Conservation (phyloP, 331 rosid genomes). For the Cydonia oblonga region DNA sequence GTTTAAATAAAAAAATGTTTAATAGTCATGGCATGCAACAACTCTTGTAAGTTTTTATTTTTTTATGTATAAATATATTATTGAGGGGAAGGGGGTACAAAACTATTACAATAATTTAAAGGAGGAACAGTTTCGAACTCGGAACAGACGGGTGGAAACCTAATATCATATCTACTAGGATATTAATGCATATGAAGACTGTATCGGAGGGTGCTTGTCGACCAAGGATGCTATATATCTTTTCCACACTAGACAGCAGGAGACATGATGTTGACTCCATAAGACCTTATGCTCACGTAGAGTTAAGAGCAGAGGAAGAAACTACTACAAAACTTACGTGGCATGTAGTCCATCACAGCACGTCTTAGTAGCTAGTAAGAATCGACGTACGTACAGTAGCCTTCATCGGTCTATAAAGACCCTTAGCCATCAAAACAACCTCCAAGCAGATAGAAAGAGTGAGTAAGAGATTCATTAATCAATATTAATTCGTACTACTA, state of each 20-base stretch:
- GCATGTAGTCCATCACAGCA: constrained; percentile 5
- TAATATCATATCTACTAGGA: too few species aligned
- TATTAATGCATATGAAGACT: too few species aligned
- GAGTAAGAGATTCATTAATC: background rate
- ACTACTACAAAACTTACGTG: constrained; percentile 12
- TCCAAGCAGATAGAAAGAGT: background rate
- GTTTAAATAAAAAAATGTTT: too few species aligned
- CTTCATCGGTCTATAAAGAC: constrained; percentile 7
- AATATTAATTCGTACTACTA: background rate
- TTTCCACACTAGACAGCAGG: constrained; percentile 35
- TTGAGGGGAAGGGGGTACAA: too few species aligned
- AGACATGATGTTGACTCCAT: constrained; percentile 54
- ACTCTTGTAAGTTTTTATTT: too few species aligned
- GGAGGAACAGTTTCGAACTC: too few species aligned
- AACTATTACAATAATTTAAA: too few species aligned
- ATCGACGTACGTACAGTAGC: background rate
- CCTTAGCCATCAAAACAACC: background rate
- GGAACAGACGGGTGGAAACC: too few species aligned
- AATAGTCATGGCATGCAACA: too few species aligned
- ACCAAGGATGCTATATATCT: constrained; percentile 19
- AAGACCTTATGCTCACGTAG: constrained; percentile 27
- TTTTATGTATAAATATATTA: too few species aligned
- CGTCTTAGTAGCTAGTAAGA: background rate
- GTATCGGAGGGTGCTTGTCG: background rate
- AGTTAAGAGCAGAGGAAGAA: background rate